Evolutionary conservation across 164 flowering plant species (phyloP).

Genomic region (Protea cynaroides): DNA sequence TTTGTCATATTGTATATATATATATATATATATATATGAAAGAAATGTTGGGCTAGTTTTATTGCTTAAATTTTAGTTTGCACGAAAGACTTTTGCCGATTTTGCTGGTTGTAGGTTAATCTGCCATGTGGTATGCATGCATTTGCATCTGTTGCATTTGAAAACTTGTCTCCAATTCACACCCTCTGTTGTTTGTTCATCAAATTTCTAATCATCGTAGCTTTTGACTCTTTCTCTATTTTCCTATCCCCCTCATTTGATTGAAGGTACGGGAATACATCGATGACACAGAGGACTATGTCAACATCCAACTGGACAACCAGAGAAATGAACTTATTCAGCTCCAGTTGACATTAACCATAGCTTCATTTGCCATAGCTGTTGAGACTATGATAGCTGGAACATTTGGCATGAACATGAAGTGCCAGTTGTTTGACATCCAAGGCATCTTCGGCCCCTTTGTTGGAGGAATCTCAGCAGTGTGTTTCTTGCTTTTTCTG

Average conservation of each 20-base stretch:
- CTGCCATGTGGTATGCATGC: too few species aligned
- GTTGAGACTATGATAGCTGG: constrained; percentile 72
- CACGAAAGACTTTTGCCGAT: too few species aligned
- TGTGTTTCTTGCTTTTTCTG: constrained; percentile 56
- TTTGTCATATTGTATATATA: too few species aligned
- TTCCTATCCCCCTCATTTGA: neutral
- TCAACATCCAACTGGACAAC: constrained; percentile 93
- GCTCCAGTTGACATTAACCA: constrained; percentile 80
- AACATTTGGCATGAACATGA: constrained; percentile 90
- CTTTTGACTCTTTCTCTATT: neutral
- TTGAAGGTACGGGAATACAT: constrained; percentile 87
- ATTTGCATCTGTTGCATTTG: too few species aligned
- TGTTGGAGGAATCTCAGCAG: constrained; percentile 40
- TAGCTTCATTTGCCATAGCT: constrained; percentile 86
- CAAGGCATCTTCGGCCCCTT: constrained; percentile 52
- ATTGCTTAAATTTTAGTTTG: too few species aligned
- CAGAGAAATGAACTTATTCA: constrained; percentile 94
- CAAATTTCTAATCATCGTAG: neutral
- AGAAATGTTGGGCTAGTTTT: too few species aligned
- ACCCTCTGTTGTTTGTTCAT: too few species aligned
- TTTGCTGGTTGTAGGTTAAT: too few species aligned
- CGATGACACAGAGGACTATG: constrained; percentile 95
- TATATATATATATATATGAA: too few species aligned
- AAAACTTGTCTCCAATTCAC: too few species aligned
- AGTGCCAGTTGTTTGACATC: constrained; percentile 36